These are phyloP conservation scores for Cokeromyces recurvatus DNA, from an alignment of 371 early-diverging fungal species.

Conservation along the genomic window DNA sequence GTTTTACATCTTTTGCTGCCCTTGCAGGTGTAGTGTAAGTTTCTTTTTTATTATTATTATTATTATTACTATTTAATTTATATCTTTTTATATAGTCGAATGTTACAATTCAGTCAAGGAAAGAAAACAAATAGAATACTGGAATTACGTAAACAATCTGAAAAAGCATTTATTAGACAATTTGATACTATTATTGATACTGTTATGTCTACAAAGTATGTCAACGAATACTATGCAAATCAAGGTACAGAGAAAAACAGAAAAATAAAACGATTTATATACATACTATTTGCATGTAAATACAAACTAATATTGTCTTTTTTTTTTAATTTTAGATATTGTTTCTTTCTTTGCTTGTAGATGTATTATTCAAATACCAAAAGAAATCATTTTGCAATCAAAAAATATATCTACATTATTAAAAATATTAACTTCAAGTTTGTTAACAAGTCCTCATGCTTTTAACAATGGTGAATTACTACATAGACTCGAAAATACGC, in stretches of 20 bases:
- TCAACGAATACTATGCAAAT: conserved; percentile 1
- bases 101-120: conserved; percentile 33
- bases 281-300: too few relatives aligned
- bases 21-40: conserved; percentile 37
- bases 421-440: conserved; percentile 16
- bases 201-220: background rate
- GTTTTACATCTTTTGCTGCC: conserved; percentile 21
- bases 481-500: conserved; percentile 9
- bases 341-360: conserved; percentile 30
- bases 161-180: conserved; percentile 14
- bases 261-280: too few relatives aligned
- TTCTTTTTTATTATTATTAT: too few relatives aligned
- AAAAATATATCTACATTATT: conserved; percentile 1
- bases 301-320: background rate
- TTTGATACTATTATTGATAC: conserved; percentile 10
- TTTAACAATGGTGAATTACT: conserved; percentile 26
- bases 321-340: conserved; percentile 5
- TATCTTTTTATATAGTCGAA: conserved; percentile 29
- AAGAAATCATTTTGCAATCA: background rate
- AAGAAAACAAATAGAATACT: conserved; percentile 27
- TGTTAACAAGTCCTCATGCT: conserved; percentile 27
- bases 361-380: conserved; percentile 25
- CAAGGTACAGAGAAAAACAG: conserved; percentile 34
- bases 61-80: too few relatives aligned
- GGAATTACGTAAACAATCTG: conserved; percentile 9